phyloP scores from a whole-genome alignment of 352 stramenopile species.

The Blastocystis sp. region DNA sequence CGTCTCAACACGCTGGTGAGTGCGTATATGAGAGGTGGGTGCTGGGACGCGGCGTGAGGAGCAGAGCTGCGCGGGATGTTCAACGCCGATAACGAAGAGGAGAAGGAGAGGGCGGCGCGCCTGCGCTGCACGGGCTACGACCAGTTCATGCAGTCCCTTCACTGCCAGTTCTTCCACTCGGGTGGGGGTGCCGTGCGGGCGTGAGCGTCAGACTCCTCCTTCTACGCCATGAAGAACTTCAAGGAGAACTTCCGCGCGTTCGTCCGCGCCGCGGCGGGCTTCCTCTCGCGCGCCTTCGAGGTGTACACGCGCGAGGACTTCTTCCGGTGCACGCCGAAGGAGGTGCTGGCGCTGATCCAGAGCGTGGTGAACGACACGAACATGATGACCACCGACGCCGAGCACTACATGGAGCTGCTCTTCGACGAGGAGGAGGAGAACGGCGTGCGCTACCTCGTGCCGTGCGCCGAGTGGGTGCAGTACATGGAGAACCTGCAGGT shows the following conservation, averaged over 20 bases:
- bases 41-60: neutral
- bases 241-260: neutral
- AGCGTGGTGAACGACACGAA: neutral
- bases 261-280: neutral
- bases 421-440: constrained; percentile 7
- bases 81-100: neutral
- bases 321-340: neutral
- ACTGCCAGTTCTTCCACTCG: constrained; percentile 67
- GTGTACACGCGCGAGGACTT: constrained; percentile 8
- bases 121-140: constrained; percentile 35
- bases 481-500: constrained; percentile 35
- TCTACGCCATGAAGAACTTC: constrained; percentile 26
- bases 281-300: neutral
- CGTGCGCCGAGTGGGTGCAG: constrained; percentile 21
- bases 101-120: neutral
- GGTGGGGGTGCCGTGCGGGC: neutral
- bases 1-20: neutral
- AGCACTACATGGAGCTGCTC: neutral
- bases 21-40: neutral
- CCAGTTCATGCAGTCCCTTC: constrained; percentile 60
- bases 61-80: neutral
- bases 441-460: neutral
- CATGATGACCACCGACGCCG: constrained; percentile 34
- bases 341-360: neutral
- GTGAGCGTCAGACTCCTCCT: constrained; percentile 21